phyloP scores from a whole-genome alignment of 768 basidiomycete species.

The Tulasnella sp. region DNA sequence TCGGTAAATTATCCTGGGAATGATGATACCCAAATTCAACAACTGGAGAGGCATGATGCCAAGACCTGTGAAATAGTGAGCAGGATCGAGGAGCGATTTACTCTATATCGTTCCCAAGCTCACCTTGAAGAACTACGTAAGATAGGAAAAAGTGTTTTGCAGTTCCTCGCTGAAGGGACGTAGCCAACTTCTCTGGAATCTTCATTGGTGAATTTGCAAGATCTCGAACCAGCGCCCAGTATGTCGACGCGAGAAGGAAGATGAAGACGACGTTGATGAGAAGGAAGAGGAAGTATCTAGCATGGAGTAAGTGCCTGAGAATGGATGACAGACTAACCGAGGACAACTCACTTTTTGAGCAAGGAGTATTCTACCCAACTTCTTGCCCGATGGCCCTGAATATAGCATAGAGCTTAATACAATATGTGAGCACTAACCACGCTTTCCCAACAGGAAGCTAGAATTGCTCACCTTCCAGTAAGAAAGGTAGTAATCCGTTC shows the following conservation, averaged over 20 bases:
- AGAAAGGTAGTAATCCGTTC: constrained; percentile 78
- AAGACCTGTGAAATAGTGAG: constrained; percentile 38
- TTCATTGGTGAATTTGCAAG: constrained; percentile 88
- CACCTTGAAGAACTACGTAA: constrained; percentile 75
- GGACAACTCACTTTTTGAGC: constrained; percentile 63
- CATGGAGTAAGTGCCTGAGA: neutral
- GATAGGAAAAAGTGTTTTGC: constrained; percentile 79
- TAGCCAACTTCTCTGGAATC: constrained; percentile 84
- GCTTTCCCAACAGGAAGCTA: neutral
- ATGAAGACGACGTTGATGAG: constrained; percentile 89
- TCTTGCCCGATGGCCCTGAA: constrained; percentile 80
- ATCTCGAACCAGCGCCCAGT: constrained; percentile 82
- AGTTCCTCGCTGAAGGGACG: constrained; percentile 61
- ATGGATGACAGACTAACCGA: constrained; percentile 1
- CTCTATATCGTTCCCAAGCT: neutral
- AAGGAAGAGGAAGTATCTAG: constrained; percentile 85
- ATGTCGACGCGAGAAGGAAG: constrained; percentile 82
- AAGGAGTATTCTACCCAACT: constrained; percentile 91
- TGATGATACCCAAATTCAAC: constrained; percentile 77
- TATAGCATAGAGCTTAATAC: constrained; percentile 54
- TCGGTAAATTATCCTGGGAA: constrained; percentile 63
- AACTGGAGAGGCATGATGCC: constrained; percentile 95
- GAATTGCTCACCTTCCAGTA: constrained; percentile 57
- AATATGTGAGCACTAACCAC: neutral
- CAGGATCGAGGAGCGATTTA: neutral